A percentile compares a stretch with the other conserved stretches of the same genome.
These are phyloP conservation scores for Colletotrichum lindemuthianum DNA, from an alignment of 2,329 filamentous ascomycete genomes.

Conservation along the genomic window DNA sequence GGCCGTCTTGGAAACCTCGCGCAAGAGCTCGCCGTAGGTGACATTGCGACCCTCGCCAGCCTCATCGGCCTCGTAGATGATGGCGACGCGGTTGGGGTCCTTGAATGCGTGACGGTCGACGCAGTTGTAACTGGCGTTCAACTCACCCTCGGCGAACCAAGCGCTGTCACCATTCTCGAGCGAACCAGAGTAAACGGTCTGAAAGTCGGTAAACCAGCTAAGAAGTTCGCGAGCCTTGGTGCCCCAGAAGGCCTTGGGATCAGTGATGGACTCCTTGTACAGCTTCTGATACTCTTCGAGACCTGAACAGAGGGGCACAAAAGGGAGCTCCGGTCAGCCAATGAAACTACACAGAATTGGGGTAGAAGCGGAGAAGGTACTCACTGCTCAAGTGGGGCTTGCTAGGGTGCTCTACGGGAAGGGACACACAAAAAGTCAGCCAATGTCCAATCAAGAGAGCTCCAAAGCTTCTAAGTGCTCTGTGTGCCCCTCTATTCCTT, in stretches of 20 bases:
- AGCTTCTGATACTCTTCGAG: slow-evolving; percentile 74
- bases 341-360: slow-evolving; percentile 30
- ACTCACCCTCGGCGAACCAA: slow-evolving; percentile 93
- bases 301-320: slow-evolving; percentile 50
- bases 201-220: slow-evolving; percentile 89
- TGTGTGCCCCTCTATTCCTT: slow-evolving; percentile 29
- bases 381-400: slow-evolving; percentile 74
- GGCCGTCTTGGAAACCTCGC: slow-evolving; percentile 88
- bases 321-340: slow-evolving; percentile 32
- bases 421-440: slow-evolving; percentile 48
- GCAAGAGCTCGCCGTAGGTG: slow-evolving; percentile 91
- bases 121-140: slow-evolving; percentile 98
- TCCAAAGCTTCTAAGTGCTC: slow-evolving; percentile 12
- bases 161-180: slow-evolving; percentile 84
- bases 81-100: slow-evolving; percentile 90
- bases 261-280: slow-evolving; percentile 86
- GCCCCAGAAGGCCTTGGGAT: slow-evolving; percentile 92
- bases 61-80: slow-evolving; percentile 99
- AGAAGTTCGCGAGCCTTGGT: slow-evolving; percentile 87
- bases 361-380: slow-evolving; percentile 42
- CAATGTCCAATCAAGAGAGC: slow-evolving; percentile 26
- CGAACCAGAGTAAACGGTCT: slow-evolving; percentile 84
- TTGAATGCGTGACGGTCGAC: slow-evolving; percentile 97
- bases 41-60: slow-evolving; percentile 85
- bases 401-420: slow-evolving; percentile 70